A percentile compares a stretch with the other conserved stretches of the same genome.
Evolutionary conservation across 768 basidiomycete species (phyloP).

Genomic region (Mycena pura): DNA sequence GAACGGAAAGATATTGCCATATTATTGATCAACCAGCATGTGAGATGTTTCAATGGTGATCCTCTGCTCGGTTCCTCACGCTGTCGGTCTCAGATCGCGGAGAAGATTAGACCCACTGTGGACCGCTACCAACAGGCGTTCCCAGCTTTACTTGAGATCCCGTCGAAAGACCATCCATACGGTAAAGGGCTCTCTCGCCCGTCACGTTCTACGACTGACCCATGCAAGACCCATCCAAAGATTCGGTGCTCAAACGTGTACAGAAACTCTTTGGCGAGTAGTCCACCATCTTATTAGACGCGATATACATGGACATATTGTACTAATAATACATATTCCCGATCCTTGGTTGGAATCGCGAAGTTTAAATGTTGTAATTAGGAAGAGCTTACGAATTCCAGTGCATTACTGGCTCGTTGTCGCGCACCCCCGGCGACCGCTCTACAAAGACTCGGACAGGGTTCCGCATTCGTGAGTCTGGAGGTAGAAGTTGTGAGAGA

Average conservation of each 20-base stretch:
- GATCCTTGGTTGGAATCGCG: conserved; percentile 28
- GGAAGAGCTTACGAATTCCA: conserved; percentile 50
- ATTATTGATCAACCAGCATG: conserved; percentile 97
- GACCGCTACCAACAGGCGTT: conserved; percentile 97
- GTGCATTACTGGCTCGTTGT: conserved; percentile 74
- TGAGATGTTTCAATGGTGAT: conserved; percentile 45
- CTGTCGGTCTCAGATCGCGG: conserved; percentile 76
- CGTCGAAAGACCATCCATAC: conserved; percentile 98
- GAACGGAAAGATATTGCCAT: conserved; percentile 96
- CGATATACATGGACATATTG: conserved; percentile 22
- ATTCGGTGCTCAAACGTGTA: conserved; percentile 94
- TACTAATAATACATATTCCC: conserved; percentile 32
- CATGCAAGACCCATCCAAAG: conserved; percentile 86
- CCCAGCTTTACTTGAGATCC: conserved; percentile 96
- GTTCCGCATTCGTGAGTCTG: conserved; percentile 68
- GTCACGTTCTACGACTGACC: conserved; percentile 2
- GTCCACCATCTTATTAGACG: conserved; percentile 26
- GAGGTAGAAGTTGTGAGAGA: background rate
- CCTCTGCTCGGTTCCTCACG: background rate
- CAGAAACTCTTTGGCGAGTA: conserved; percentile 96
- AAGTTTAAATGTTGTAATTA: conserved; percentile 29
- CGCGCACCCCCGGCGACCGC: conserved; percentile 66
- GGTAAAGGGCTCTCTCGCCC: conserved; percentile 56
- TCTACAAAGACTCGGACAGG: conserved; percentile 76
- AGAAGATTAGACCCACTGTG: conserved; percentile 94